Evolutionary conservation across 2,329 filamentous ascomycete species (phyloP).

Genomic region (Lasiodiplodia citricola): DNA sequence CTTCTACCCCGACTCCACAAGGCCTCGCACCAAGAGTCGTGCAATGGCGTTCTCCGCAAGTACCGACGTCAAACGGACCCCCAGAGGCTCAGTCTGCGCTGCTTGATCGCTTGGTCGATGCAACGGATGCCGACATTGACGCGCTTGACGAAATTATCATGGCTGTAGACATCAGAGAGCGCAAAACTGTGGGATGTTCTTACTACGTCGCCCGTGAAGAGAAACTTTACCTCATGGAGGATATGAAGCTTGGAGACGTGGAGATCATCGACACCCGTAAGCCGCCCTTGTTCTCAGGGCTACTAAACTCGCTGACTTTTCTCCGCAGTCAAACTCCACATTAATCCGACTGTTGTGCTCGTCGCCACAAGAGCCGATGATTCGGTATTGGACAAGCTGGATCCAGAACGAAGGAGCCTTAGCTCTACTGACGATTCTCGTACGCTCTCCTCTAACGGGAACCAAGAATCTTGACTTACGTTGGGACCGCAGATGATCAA

Average conservation of each 20-base stretch:
- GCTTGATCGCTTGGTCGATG: conserved; percentile 36
- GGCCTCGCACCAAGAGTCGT: not conserved
- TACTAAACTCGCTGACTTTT: conserved; percentile 1
- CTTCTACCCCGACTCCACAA: not conserved
- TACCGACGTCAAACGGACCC: conserved; percentile 27
- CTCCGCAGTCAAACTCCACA: conserved; percentile 63
- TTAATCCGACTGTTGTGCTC: conserved; percentile 66
- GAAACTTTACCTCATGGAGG: conserved; percentile 76
- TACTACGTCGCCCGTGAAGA: conserved; percentile 78
- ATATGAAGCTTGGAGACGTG: conserved; percentile 71
- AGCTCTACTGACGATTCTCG: conserved; percentile 37
- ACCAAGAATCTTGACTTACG: not conserved
- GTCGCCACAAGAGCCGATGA: conserved; percentile 63
- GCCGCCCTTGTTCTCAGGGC: conserved; percentile 30
- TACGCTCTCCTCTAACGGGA: conserved; percentile 8
- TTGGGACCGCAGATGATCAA: conserved; percentile 47
- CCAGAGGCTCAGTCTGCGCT: not conserved
- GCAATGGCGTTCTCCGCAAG: conserved; percentile 27
- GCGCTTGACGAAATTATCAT: conserved; percentile 73
- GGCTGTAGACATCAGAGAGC: conserved; percentile 76
- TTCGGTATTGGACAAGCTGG: conserved; percentile 50
- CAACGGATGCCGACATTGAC: conserved; percentile 48
- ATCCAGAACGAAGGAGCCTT: conserved; percentile 47
- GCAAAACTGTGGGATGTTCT: conserved; percentile 77
- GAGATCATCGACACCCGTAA: conserved; percentile 60